Evolutionary conservation across 2,329 filamentous ascomycete genomes (phyloP).

Genomic region (Ascochyta rabiei): DNA sequence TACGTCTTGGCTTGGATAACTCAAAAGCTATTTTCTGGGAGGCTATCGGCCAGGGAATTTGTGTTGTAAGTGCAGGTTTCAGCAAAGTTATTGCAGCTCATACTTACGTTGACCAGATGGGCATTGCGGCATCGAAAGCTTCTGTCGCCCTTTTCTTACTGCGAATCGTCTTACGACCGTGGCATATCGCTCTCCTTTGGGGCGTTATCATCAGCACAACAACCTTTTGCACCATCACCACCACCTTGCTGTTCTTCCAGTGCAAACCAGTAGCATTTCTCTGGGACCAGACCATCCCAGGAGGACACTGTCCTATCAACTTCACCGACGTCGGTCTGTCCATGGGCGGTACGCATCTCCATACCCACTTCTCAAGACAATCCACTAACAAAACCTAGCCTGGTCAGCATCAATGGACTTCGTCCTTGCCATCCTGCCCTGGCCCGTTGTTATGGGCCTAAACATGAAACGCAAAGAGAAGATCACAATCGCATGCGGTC

Average conservation of each 20-base stretch:
- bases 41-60: constrained; percentile 39
- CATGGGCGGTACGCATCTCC: constrained; percentile 29
- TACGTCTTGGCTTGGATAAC: constrained; percentile 26
- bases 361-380: neutral
- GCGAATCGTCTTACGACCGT: constrained; percentile 36
- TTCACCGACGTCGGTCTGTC: constrained; percentile 36
- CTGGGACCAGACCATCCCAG: constrained; percentile 35
- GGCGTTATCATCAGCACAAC: constrained; percentile 37
- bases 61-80: constrained; percentile 18
- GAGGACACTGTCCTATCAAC: constrained; percentile 35
- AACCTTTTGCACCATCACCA: constrained; percentile 35
- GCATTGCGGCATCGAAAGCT: constrained; percentile 39
- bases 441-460: constrained; percentile 41
- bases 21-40: constrained; percentile 42
- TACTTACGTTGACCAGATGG: constrained; percentile 20
- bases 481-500: constrained; percentile 38
- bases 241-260: constrained; percentile 34
- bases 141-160: constrained; percentile 41
- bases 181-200: constrained; percentile 41
- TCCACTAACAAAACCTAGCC: constrained; percentile 20
- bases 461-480: constrained; percentile 47
- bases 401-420: constrained; percentile 46
- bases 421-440: constrained; percentile 43
- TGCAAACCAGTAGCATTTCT: constrained; percentile 35
- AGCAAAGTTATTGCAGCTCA: neutral